Base-by-base conservation (phyloP, 2,329 filamentous ascomycete genomes). In the Ascochyta pisi region DNA sequence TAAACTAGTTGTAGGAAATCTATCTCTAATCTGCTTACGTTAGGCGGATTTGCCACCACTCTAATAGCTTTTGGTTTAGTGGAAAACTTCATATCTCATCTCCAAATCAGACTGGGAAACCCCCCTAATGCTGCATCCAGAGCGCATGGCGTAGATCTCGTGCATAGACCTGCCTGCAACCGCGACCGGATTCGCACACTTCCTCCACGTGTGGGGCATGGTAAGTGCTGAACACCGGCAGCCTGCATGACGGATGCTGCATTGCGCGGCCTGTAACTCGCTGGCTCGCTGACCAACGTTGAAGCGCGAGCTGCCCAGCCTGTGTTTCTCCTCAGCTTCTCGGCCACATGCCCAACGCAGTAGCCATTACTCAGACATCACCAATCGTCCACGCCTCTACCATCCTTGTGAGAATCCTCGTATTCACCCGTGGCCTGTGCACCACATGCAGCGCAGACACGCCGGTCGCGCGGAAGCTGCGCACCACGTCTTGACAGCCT, bases 361-460 rank as follows among this genome's bases (percentile, higher is more conserved):
- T 19, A 19, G 19, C 19, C 19, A 71, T 73, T 71, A 71, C 54
- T 71, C 64, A 73, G 68, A 54, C 67, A 69, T 68, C 62, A 73
- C 69, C 63, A 72, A 73, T 67, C 69, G 68, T 27, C 5, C 26
- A 35, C 7, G 7, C 29, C 24, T 31, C 12, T 23, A 24, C 12
- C 22, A 34, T 37, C 26, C 39, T 46, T 45, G 52, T 16, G 46
- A 27, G 6, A 15, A 45, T 55, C 45, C 15, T 46, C 46, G 40
- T 41, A 41, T 43, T 39, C 37, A 16, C 50, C 22, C 37, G 4
- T 4, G 4, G 10, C 29, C 27, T 29, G 27, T 29, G 12, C 27
- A 29, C 12, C 27, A 9, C 27, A 29, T 29, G 27, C 27, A 29
- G 27, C 27, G 12, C 27, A 29, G 7, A 27, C 6, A 27, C 19